Conservation (phyloP, 2,329 filamentous ascomycete genomes). For the Fusarium redolens region DNA sequence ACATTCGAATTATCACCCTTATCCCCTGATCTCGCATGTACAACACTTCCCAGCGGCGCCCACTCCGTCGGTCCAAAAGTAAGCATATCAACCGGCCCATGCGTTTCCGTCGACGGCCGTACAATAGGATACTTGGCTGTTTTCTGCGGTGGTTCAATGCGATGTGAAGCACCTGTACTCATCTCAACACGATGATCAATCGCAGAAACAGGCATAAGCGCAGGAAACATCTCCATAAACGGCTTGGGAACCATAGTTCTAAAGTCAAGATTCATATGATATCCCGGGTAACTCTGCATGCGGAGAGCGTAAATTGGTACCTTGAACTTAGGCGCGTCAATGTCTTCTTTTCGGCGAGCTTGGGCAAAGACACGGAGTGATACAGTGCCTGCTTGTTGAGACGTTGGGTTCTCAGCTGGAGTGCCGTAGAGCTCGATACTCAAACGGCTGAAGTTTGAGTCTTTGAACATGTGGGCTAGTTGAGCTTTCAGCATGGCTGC, state of each 20-base stretch:
- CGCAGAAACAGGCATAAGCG: constrained; percentile 44
- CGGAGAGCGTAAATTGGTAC: constrained; percentile 52
- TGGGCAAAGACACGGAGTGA: constrained; percentile 60
- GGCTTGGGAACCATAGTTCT: constrained; percentile 56
- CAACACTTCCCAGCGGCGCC: constrained; percentile 47
- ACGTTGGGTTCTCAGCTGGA: constrained; percentile 52
- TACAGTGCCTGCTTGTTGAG: constrained; percentile 61
- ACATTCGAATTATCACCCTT: constrained; percentile 59
- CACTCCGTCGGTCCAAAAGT: constrained; percentile 44
- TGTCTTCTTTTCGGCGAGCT: constrained; percentile 52
- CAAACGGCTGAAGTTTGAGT: constrained; percentile 51
- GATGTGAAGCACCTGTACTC: constrained; percentile 31
- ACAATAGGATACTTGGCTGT: constrained; percentile 41
- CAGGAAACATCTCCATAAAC: constrained; percentile 58
- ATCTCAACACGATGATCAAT: constrained; percentile 47
- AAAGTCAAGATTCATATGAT: constrained; percentile 58
- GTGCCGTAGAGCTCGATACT: constrained; percentile 53
- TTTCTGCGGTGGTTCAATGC: constrained; percentile 32
- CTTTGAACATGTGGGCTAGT: constrained; percentile 49
- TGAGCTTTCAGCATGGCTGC: constrained; percentile 56
- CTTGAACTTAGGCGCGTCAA: constrained; percentile 52
- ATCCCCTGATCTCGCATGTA: constrained; percentile 52
- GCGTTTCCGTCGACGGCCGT: constrained; percentile 45
- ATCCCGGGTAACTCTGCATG: constrained; percentile 57
- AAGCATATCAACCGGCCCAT: constrained; percentile 38